Evolutionary conservation across 177 flowering plant genomes (phyloP), one percentile per base, ranked within the genome.

Genomic region (Telopea speciosissima): DNA sequence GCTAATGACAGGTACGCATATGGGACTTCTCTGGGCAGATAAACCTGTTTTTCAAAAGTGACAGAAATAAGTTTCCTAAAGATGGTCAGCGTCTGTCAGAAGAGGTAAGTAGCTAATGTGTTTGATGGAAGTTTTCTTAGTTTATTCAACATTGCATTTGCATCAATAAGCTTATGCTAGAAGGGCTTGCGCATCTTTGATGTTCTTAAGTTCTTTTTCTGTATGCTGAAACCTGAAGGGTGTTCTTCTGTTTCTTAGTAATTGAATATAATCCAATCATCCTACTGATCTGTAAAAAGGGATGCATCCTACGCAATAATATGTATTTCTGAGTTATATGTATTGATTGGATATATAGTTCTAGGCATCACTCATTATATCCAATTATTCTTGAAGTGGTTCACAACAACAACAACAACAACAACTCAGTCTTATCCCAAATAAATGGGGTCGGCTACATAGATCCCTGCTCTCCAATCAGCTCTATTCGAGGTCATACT

Each of bases 21-120:
- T 87, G 96, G 96, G 96, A 90, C 79, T 90, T 86, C 70, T 86
- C 92, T 67, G 88, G 90, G 67, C 84, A 81, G 77, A 86, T 85
- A 63, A 77, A 75, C 69, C 71, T 79, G 24, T 75, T 84, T 73
- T 74, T 84, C 40, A 22, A 67, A 52, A 80, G 75, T 76, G 86
- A 82, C n/a, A 75, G 68, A 56, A 74, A 66, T 49, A 74, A 71
- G 36, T 66, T 76, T 24, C 65, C 77, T 26, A 71, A 71, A 72
- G 78, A 77, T 75, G 70, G 42, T 76, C 79, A 74, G 24, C 81
- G 72, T 22, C 80, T 70, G 44, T 60, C 77, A 62, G 77, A 83
- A 68, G 91, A 84, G 88, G 90, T 87, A 67, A 69, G 16, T 73
- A 42, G 16, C 45, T 66, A 22, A 26, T 28, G 19, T 65, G 28